Base-by-base conservation (phyloP, 1,284 basidiomycete species). In the Kalmanozyma brasiliensis region DNA sequence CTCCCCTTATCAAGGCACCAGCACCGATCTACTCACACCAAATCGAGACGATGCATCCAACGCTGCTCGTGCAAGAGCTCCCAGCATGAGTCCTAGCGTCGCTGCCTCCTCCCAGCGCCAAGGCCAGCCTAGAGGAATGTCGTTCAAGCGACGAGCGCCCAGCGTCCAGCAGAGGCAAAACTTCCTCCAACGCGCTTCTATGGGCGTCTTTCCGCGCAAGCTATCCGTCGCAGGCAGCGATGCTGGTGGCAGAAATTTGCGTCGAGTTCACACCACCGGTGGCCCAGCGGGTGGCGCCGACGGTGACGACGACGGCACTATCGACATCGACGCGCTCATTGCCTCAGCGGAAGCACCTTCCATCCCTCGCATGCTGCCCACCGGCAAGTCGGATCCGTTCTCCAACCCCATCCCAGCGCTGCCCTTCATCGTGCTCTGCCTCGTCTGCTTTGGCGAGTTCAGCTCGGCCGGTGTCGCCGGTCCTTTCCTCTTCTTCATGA, bases 381-480 rank as follows among this genome's bases (percentile, higher is more conserved):
- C 41, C 0, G 43, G 41, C 42, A 61, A 52, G 16, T 34, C 62
- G 16, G 52, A 75, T 49, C 67, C 72, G 2, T 63, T 56, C 37
- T 68, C 68, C 10, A 79, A 62, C 1, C 80, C 80, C 14, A 76
- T 82, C 30, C 80, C 80, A 9, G 57, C 68, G 4, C 52, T 81
- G 13, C 80, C 80, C 10, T 80, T 81, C 51, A 60, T 78, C 40
- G 80, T 82, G 8, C 67, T 82, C 2, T 81, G 79, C 43, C 49
- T 80, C 26, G 60, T 79, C 24, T 74, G 79, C 52, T 82, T 82
- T 66, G 79, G 79, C 44, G 80, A 82, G 59, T 82, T 80, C 36
- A 91, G 91, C 74, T 93, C 90, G 87, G 92, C 91, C 8, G 93
- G 92, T 47, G 80, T 82, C 9, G 79, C 80, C 5, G 80, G 80